A percentile compares a stretch with the other conserved stretches of the same genome.
These are phyloP conservation scores for Barbarea vulgaris DNA, from an alignment of 345 rosid species.

Conservation along the genomic window DNA sequence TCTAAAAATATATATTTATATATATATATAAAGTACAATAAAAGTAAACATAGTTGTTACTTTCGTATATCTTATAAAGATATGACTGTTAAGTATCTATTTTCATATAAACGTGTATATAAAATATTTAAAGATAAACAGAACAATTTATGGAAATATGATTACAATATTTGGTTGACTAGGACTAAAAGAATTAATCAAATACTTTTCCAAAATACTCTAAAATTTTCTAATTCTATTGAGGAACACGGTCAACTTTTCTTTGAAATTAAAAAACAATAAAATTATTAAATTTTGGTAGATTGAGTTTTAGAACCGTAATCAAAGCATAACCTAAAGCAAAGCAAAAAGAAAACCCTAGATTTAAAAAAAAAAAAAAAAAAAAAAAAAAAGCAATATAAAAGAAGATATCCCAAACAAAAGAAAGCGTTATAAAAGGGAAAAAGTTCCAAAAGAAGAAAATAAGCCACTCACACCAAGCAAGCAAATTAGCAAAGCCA, in stretches of 20 bases:
- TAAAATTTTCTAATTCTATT: too few species aligned
- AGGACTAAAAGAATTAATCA: background rate
- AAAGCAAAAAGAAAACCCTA: constrained; percentile 20
- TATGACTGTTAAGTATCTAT: background rate
- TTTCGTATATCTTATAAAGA: background rate
- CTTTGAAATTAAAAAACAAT: background rate
- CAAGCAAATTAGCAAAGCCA: constrained; percentile 39
- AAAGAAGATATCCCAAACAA: constrained; percentile 20
- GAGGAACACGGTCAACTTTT: background rate
- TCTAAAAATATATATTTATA: too few species aligned
- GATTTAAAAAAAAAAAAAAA: background rate
- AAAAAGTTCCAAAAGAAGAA: constrained; percentile 36
- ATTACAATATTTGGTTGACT: background rate
- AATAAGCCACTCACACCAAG: constrained; percentile 35
- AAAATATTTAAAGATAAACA: background rate
- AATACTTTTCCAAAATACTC: background rate
- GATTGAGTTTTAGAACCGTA: constrained; percentile 17
- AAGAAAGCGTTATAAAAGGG: constrained; percentile 33
- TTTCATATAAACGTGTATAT: background rate
- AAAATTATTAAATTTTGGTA: background rate
- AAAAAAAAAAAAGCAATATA: background rate
- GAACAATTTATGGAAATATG: background rate
- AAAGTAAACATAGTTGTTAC: background rate
- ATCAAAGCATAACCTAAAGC: constrained; percentile 20
- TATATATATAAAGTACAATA: background rate